phyloP scores from a whole-genome alignment of 139 green algal genomes.

The Chlorella sp. region DNA sequence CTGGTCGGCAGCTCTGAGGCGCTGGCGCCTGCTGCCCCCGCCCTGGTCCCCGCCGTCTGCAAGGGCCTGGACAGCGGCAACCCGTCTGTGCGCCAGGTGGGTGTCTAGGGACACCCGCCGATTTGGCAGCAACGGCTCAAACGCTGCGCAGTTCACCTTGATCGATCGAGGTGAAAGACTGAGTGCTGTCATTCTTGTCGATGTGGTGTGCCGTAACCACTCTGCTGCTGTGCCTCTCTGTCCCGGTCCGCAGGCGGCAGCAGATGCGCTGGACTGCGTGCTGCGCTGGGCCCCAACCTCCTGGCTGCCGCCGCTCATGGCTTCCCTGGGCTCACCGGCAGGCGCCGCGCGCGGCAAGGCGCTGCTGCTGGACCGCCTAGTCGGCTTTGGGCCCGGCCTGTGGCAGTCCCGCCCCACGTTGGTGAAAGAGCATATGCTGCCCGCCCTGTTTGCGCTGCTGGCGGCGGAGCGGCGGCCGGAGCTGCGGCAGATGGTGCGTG shows the following conservation, averaged over 20 bases:
- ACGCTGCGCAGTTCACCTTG: neutral
- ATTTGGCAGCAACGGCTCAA: neutral
- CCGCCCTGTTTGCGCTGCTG: constrained; percentile 8
- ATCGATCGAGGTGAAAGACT: too few species aligned
- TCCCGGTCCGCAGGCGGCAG: neutral
- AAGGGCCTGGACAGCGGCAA: constrained; percentile 22
- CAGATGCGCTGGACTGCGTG: neutral
- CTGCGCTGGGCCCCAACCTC: neutral
- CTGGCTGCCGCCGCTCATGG: neutral
- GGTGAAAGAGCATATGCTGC: constrained; percentile 8
- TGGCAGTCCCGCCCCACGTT: neutral
- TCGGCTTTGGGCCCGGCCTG: neutral
- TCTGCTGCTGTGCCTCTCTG: neutral
- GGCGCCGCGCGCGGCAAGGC: constrained; percentile 3
- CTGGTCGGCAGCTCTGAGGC: neutral
- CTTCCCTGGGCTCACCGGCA: neutral
- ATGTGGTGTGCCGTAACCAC: neutral
- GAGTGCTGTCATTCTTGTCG: too few species aligned
- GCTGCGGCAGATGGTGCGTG: constrained; percentile 1
- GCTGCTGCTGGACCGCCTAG: constrained; percentile 14
- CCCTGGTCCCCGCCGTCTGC: constrained; percentile 10
- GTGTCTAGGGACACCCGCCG: neutral
- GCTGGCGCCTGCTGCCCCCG: neutral
- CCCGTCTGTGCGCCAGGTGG: constrained; percentile 22
- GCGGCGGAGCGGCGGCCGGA: constrained; percentile 10